Evolutionary conservation across 331 rosid genomes (phyloP).

Genomic region (Rosa hybrid): DNA sequence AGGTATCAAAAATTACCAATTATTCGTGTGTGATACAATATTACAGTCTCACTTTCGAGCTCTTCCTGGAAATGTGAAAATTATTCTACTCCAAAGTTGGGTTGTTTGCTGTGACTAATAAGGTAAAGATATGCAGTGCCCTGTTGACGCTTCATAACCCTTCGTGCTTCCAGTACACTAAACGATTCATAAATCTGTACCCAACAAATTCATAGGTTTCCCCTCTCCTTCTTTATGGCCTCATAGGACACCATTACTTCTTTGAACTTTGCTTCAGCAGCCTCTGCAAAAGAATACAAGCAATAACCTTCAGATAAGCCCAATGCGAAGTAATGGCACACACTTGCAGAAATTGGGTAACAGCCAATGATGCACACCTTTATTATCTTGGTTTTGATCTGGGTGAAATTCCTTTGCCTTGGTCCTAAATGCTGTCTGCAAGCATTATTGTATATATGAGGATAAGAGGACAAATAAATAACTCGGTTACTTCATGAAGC

Average conservation of each 20-base stretch:
- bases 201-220: slow-evolving; percentile 21
- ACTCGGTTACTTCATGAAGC: neutral
- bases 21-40: slow-evolving; percentile 18
- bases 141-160: slow-evolving; percentile 22
- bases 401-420: slow-evolving; percentile 93
- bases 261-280: slow-evolving; percentile 91
- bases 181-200: slow-evolving; percentile 1
- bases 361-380: slow-evolving; percentile 44
- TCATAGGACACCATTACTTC: slow-evolving; percentile 90
- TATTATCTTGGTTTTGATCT: slow-evolving; percentile 86
- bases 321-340: slow-evolving; percentile 7
- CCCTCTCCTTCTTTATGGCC: slow-evolving; percentile 85
- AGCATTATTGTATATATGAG: neutral
- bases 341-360: slow-evolving; percentile 13
- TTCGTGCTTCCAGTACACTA: slow-evolving; percentile 13
- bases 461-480: neutral
- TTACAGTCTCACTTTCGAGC: slow-evolving; percentile 19
- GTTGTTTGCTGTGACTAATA: slow-evolving; percentile 18
- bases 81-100: slow-evolving; percentile 20
- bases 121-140: slow-evolving; percentile 7
- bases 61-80: slow-evolving; percentile 17
- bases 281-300: slow-evolving; percentile 56
- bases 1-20: neutral
- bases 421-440: slow-evolving; percentile 82
- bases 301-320: slow-evolving; percentile 3